Percentiles rank a stretch among this genome's conserved stretches.
Conservation (phyloP, 108 stramenopile genomes). For the Fragilariopsis cylindrus region DNA sequence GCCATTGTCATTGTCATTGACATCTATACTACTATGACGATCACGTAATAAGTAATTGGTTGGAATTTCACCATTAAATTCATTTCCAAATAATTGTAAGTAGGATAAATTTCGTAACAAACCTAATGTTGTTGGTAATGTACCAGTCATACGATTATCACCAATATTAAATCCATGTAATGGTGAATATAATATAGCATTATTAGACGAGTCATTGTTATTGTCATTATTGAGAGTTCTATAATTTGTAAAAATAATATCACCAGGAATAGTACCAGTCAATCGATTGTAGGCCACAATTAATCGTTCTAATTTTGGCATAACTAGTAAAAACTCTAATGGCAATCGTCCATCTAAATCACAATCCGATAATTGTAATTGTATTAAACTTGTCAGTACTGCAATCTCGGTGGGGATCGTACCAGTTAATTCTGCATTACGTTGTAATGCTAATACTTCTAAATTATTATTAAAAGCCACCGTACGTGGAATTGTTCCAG, state of each 20-base stretch:
- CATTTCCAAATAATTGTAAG: conserved; percentile 28
- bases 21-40: neutral
- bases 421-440: too few species aligned
- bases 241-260: neutral
- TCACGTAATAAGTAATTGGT: neutral
- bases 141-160: conserved; percentile 43
- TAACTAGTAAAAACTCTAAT: neutral
- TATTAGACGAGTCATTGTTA: neutral
- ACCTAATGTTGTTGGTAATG: conserved; percentile 37
- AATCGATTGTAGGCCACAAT: neutral
- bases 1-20: neutral
- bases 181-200: neutral
- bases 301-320: neutral
- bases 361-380: neutral
- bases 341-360: neutral
- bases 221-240: neutral
- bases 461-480: too few species aligned
- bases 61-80: conserved; percentile 40
- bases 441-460: too few species aligned
- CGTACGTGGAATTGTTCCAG: too few species aligned
- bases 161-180: neutral
- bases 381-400: neutral
- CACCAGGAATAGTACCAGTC: neutral
- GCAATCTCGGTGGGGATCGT: too few species aligned
- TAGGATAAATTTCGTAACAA: conserved; percentile 1